Evolutionary conservation across 2,329 filamentous ascomycete genomes (phyloP).

Genomic region (Moelleriella libera): DNA sequence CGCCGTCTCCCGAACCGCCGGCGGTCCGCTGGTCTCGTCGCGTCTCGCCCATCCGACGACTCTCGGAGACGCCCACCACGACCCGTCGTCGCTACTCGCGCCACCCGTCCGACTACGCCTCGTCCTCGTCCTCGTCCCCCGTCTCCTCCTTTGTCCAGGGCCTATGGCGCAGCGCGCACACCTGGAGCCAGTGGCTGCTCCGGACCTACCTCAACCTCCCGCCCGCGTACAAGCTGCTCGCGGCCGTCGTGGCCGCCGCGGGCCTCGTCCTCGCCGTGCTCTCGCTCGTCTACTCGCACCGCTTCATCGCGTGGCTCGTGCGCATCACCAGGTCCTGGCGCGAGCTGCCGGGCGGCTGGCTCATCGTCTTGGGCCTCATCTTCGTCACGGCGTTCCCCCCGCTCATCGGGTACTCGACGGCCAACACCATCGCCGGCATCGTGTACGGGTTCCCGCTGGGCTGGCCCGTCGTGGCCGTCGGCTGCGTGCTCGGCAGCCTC

Average conservation of each 20-base stretch:
- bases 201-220: conserved; percentile 41
- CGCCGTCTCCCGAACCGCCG: conserved; percentile 1
- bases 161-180: conserved; percentile 15
- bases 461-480: conserved; percentile 71
- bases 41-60: conserved; percentile 15
- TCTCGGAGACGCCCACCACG: conserved; percentile 16
- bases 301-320: conserved; percentile 61
- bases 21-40: conserved; percentile 5
- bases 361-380: conserved; percentile 61
- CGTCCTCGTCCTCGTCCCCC: not conserved
- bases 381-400: conserved; percentile 75
- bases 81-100: no score
- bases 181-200: conserved; percentile 26
- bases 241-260: conserved; percentile 34
- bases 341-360: conserved; percentile 55
- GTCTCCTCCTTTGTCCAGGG: conserved; percentile 25
- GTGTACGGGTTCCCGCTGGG: conserved; percentile 46
- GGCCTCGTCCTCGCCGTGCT: conserved; percentile 46
- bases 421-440: conserved; percentile 39
- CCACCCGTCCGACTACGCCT: not conserved
- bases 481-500: conserved; percentile 65
- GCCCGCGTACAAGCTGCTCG: conserved; percentile 46
- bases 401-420: conserved; percentile 73
- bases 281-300: conserved; percentile 64
- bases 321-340: conserved; percentile 69